Evolutionary conservation across 2,329 filamentous ascomycete species (phyloP).

Genomic region (Sporothrix humicola): DNA sequence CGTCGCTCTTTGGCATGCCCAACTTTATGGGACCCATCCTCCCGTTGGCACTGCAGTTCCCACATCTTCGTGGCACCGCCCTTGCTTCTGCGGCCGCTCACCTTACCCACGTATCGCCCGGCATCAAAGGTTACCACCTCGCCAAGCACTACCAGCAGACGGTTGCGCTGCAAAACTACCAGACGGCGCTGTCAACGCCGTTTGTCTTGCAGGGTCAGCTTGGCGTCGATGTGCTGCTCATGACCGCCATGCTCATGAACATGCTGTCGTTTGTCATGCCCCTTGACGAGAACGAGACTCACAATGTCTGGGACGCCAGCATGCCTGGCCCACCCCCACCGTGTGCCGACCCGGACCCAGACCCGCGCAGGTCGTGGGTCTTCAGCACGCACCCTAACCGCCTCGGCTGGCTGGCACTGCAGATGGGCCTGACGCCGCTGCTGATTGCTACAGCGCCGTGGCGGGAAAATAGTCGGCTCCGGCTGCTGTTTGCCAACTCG

Average conservation of each 20-base stretch:
- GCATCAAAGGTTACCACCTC: constrained; percentile 34
- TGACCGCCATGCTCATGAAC: constrained; percentile 40
- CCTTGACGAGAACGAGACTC: constrained; percentile 33
- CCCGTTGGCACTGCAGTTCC: constrained; percentile 32
- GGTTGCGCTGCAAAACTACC: constrained; percentile 38
- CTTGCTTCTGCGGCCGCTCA: constrained; percentile 38
- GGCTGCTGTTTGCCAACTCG: constrained; percentile 35
- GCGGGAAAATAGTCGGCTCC: constrained; percentile 35
- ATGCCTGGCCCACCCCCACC: constrained; percentile 9
- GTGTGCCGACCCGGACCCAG: constrained; percentile 33
- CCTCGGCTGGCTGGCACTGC: constrained; percentile 39
- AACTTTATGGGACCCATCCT: constrained; percentile 34
- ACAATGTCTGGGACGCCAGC: constrained; percentile 26
- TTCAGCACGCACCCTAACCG: constrained; percentile 38
- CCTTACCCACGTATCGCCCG: constrained; percentile 37
- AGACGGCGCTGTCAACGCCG: constrained; percentile 36
- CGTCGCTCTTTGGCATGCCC: constrained; percentile 37
- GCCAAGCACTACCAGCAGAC: constrained; percentile 39
- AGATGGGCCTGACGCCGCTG: constrained; percentile 38
- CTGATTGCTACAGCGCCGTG: constrained; percentile 37
- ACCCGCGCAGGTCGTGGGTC: constrained; percentile 39
- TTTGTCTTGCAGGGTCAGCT: constrained; percentile 36
- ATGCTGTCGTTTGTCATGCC: constrained; percentile 40
- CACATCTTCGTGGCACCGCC: constrained; percentile 37
- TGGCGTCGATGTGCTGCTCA: constrained; percentile 38